Conservation (phyloP, 2,329 filamentous ascomycete genomes). For the Aspergillus sp. region DNA sequence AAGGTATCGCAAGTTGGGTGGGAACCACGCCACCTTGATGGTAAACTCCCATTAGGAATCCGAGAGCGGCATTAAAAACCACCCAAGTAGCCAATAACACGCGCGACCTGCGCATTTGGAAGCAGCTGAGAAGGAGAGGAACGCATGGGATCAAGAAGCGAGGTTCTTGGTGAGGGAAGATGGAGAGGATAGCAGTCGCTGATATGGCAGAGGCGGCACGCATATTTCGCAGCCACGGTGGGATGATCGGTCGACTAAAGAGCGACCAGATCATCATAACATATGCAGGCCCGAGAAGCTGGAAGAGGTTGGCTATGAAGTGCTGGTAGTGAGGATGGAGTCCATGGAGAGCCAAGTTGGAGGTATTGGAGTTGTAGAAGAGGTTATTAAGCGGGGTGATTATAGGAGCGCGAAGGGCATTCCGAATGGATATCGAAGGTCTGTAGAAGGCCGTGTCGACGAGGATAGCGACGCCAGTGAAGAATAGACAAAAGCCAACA, state of each 20-base stretch:
- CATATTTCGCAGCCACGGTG: conserved; percentile 32
- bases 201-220: conserved; percentile 41
- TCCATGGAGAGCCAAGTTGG: conserved; percentile 70
- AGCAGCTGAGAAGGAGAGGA: conserved; percentile 47
- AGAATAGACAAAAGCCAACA: conserved; percentile 60
- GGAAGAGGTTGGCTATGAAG: conserved; percentile 64
- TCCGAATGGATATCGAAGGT: conserved; percentile 29
- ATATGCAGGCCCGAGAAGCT: conserved; percentile 67
- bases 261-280: conserved; percentile 47
- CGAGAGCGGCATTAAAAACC: conserved; percentile 45
- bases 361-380: conserved; percentile 64
- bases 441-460: conserved; percentile 82
- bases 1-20: conserved; percentile 43
- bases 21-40: conserved; percentile 51
- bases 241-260: conserved; percentile 36
- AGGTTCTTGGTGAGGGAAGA: conserved; percentile 49
- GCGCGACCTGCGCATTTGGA: conserved; percentile 36
- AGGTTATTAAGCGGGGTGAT: conserved; percentile 77
- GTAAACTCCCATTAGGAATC: conserved; percentile 48
- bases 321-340: conserved; percentile 78
- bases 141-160: conserved; percentile 49
- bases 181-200: conserved; percentile 39
- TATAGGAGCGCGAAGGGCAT: conserved; percentile 53
- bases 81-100: conserved; percentile 43
- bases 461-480: conserved; percentile 67